These are phyloP conservation scores for Alternaria solani DNA, from an alignment of 2,329 filamentous ascomycete genomes.

Conservation along the genomic window DNA sequence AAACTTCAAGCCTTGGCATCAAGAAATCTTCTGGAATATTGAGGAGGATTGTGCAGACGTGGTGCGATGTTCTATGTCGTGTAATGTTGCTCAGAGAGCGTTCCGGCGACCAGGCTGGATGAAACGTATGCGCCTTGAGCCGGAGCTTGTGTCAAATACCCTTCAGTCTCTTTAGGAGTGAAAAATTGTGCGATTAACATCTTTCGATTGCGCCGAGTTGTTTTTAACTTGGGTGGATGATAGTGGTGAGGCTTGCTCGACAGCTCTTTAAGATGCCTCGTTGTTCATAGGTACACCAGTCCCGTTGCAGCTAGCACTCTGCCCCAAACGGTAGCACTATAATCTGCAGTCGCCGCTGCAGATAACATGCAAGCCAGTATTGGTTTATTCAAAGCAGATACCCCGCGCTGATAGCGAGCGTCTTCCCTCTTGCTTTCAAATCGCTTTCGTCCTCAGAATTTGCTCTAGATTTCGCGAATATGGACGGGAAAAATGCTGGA, in stretches of 20 bases:
- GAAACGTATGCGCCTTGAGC: not conserved
- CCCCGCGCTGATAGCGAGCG: not conserved
- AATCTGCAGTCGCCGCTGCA: not conserved
- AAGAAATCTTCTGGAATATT: not conserved
- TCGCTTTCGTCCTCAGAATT: not conserved
- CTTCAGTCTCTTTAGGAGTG: not conserved
- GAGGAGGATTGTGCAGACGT: not conserved
- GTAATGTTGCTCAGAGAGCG: not conserved
- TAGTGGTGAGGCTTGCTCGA: not conserved
- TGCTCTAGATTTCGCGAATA: not conserved
- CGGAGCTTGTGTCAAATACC: not conserved
- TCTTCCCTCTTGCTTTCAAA: not conserved
- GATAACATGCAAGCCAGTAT: not conserved
- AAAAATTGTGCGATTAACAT: not conserved
- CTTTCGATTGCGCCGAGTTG: not conserved
- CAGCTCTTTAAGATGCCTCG: not conserved
- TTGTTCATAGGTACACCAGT: not conserved
- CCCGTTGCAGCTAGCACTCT: not conserved
- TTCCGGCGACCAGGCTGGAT: not conserved
- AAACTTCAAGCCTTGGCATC: not conserved
- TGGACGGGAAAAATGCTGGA: conserved; percentile 12
- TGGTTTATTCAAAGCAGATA: not conserved
- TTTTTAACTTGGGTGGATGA: no score
- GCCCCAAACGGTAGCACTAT: not conserved
- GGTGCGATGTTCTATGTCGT: not conserved